Evolutionary conservation across 768 basidiomycete species (phyloP), one percentile per base, ranked within the genome.

Genomic region (Saitozyma podzolica): DNA sequence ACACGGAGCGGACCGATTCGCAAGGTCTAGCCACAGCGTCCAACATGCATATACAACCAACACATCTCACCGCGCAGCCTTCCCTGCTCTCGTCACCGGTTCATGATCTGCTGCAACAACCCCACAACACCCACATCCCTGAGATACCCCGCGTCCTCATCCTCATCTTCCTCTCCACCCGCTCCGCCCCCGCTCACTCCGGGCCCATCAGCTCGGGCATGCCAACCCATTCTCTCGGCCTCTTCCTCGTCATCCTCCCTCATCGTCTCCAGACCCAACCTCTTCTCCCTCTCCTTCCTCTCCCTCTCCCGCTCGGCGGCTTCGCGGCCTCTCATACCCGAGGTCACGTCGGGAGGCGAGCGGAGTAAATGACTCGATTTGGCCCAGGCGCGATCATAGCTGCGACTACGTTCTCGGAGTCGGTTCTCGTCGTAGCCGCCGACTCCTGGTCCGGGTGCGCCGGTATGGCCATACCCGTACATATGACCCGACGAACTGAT

Each of bases 91-190:
- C 13, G 8, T 58, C 51, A 67, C 48, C 67, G 65, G 39, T 76
- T 71, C 78, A 94, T 92, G 55, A 96, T 93, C 82, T 94, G 88
- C 49, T 90, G 88, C 70, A 96, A 76, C 65, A 96, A 74, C 19
- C 90, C 91, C 64, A 95, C 80, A 66, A 96, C 88, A 16, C 93
- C 92, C 0, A 85, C 90, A 78, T 93, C 91, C 71, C 86, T 86
- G 65, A 89, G 72, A 43, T 71, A 65, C 45, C 65, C 67, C 49
- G 54, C 58, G n/a, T 66, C 69, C 14, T 72, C 89, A 10, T 86
- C 86, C 50, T 88, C 83, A 14, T 73, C 67, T 19, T 61, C 73
- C 48, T 85, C 83, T 13, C 82, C 83, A 54, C 84, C 84, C 52
- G 83, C 81, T 9, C 39, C 53, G 14, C 40, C 63, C 40, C 58